Conservation (phyloP, 1,284 basidiomycete species). For the Hymenochaete sp. region DNA sequence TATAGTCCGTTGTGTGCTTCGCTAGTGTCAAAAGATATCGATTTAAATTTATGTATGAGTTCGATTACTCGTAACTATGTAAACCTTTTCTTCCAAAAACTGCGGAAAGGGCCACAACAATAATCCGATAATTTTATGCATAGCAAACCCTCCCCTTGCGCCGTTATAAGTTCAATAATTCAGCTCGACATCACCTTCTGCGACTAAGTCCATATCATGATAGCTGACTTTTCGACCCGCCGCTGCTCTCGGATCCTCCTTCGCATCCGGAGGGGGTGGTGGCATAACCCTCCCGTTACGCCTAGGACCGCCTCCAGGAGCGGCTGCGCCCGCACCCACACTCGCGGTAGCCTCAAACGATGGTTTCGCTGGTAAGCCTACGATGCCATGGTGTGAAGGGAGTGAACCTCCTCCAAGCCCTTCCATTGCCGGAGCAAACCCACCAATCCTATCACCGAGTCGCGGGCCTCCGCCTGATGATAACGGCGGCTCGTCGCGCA, state of each 20-base stretch:
- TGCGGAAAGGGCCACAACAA: too few species aligned
- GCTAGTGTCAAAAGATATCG: too few species aligned
- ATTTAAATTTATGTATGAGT: too few species aligned
- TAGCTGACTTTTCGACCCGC: conserved; percentile 77
- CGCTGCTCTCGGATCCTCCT: conserved; percentile 79
- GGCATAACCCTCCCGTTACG: conserved; percentile 42
- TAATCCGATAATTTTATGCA: background rate
- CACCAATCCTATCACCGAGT: conserved; percentile 69
- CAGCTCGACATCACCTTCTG: conserved; percentile 77
- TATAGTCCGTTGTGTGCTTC: too few species aligned
- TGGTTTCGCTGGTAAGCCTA: conserved; percentile 72
- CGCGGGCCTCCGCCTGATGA: conserved; percentile 31
- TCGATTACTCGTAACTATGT: too few species aligned
- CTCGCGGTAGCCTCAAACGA: conserved; percentile 46
- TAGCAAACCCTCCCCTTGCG: background rate
- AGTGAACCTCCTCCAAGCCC: conserved; percentile 40
- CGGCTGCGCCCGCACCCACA: too few species aligned
- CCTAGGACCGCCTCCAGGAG: conserved; percentile 40
- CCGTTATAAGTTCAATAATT: conserved; percentile 43
- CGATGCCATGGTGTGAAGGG: conserved; percentile 55
- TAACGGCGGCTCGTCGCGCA: conserved; percentile 17
- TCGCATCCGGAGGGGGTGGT: conserved; percentile 75
- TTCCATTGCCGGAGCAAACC: conserved; percentile 50
- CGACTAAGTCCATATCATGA: conserved; percentile 81
- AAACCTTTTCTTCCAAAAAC: too few species aligned